These are phyloP conservation scores for Cercospora sp. DNA, from an alignment of 2,329 filamentous ascomycete species.

Conservation along the genomic window DNA sequence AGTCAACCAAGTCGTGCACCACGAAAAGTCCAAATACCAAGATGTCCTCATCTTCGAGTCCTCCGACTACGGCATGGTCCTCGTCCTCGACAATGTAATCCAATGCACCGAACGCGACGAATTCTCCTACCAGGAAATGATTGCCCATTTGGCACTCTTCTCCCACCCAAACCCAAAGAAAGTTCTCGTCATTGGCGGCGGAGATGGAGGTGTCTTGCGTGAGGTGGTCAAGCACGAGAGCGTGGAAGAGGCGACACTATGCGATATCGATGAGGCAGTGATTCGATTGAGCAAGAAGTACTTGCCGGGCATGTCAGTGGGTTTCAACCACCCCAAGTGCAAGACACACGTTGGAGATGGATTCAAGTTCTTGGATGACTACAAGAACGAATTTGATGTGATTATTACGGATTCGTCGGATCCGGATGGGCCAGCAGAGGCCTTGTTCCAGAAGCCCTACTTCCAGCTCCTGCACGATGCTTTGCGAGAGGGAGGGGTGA, in stretches of 20 bases:
- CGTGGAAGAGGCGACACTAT: constrained; percentile 93
- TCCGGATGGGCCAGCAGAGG: constrained; percentile 93
- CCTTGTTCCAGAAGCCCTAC: constrained; percentile 97
- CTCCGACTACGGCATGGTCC: constrained; percentile 91
- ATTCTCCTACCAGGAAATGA: constrained; percentile 99
- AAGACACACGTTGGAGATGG: constrained; percentile 93
- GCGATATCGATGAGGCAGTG: constrained; percentile 99
- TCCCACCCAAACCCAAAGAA: constrained; percentile 98
- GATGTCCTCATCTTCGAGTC: constrained; percentile 99
- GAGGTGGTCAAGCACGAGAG: constrained; percentile 99
- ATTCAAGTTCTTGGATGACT: constrained; percentile 97
- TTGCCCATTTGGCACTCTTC: constrained; percentile 97
- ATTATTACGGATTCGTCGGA: constrained; percentile 99
- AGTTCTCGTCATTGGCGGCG: constrained; percentile 96
- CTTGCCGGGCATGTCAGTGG: constrained; percentile 88
- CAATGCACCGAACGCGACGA: constrained; percentile 98
- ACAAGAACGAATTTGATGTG: constrained; percentile 97
- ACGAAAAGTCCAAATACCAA: constrained; percentile 99
- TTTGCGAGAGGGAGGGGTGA: constrained; percentile 92
- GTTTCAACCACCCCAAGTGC: constrained; percentile 88
- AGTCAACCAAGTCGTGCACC: constrained; percentile 96
- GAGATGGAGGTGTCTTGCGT: constrained; percentile 94
- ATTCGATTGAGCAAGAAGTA: constrained; percentile 98
- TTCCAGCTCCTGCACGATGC: constrained; percentile 91
- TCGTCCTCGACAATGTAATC: constrained; percentile 98